Conservation (phyloP, 2,329 filamentous ascomycete genomes). For the Aspergillus brunneoviolaceus region DNA sequence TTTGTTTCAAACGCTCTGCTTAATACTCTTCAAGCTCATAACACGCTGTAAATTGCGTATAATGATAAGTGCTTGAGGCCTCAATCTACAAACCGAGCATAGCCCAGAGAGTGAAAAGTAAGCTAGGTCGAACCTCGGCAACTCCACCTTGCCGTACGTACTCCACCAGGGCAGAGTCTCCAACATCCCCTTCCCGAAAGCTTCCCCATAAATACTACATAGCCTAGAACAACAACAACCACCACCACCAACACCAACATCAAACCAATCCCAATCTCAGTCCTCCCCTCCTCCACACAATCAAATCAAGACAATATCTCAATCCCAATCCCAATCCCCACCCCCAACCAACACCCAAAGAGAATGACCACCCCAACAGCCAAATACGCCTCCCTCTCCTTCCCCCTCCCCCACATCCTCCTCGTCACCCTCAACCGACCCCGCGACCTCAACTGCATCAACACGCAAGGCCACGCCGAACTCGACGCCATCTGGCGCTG, state of each 20-base stretch:
- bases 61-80: too few species aligned
- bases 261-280: neutral
- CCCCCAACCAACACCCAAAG: conserved; percentile 15
- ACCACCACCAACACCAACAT: neutral
- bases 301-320: too few species aligned
- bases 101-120: too few species aligned
- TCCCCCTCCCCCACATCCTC: conserved; percentile 48
- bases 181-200: neutral
- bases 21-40: too few species aligned
- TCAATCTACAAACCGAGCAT: too few species aligned
- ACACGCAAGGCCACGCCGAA: conserved; percentile 42
- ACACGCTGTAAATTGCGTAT: too few species aligned
- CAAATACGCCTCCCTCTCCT: conserved; percentile 35
- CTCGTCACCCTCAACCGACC: conserved; percentile 50
- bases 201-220: neutral
- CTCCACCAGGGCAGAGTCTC: neutral
- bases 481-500: conserved; percentile 46
- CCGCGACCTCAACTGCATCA: conserved; percentile 47
- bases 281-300: too few species aligned
- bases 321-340: too few species aligned
- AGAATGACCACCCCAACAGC: conserved; percentile 31
- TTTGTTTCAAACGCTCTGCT: too few species aligned
- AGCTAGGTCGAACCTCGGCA: conserved; percentile 11
- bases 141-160: neutral
- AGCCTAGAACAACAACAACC: neutral